phyloP scores from a whole-genome alignment of 345 rosid genomes.

The Carallia brachiata region DNA sequence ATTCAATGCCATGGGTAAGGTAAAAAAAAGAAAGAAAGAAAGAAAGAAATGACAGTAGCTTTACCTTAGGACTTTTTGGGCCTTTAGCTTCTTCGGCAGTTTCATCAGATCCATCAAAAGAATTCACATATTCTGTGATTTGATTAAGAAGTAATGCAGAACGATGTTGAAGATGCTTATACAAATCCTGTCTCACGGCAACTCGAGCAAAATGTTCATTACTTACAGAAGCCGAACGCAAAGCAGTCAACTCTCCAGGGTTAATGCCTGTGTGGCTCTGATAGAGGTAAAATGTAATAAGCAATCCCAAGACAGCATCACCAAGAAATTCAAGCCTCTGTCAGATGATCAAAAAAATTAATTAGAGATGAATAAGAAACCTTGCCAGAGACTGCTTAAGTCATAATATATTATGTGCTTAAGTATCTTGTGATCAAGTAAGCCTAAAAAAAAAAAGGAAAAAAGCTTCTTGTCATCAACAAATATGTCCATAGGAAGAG shows the following conservation, averaged over 20 bases:
- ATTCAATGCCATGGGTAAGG: not conserved
- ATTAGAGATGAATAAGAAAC: slow-evolving; percentile 3
- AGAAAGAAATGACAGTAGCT: not conserved
- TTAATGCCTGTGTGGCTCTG: slow-evolving; percentile 53
- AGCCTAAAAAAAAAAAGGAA: not conserved
- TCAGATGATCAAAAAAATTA: slow-evolving; percentile 14
- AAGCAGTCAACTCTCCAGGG: slow-evolving; percentile 88
- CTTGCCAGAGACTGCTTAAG: not conserved
- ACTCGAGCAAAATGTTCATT: slow-evolving; percentile 85
- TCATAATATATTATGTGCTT: not conserved
- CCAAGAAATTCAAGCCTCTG: slow-evolving; percentile 99
- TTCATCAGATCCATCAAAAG: slow-evolving; percentile 39
- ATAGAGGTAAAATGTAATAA: slow-evolving; percentile 76
- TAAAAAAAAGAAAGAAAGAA: not conserved
- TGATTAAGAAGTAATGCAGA: slow-evolving; percentile 48
- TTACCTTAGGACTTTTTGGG: slow-evolving; percentile 79
- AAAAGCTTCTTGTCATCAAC: not conserved
- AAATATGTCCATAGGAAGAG: not conserved
- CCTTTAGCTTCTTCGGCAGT: slow-evolving; percentile 32
- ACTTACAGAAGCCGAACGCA: slow-evolving; percentile 82
- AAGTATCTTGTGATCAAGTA: not conserved
- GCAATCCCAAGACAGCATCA: slow-evolving; percentile 78
- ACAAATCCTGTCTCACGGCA: slow-evolving; percentile 51
- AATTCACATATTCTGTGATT: slow-evolving; percentile 51
- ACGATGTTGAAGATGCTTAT: slow-evolving; percentile 60